Conservation (phyloP, 331 rosid species). For the Malus hybrid region DNA sequence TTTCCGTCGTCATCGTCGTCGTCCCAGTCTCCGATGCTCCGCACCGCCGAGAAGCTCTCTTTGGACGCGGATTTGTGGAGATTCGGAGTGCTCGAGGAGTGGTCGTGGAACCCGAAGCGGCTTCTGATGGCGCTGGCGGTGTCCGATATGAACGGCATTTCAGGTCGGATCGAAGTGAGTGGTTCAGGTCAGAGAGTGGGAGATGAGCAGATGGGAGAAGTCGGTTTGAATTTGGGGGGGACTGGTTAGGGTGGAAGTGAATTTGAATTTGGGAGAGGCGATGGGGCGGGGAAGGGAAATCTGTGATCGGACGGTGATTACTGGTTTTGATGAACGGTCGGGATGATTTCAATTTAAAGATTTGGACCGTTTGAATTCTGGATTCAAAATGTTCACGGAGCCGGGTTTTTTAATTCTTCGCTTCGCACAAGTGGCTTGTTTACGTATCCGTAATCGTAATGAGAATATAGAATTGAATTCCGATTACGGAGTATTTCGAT, state of each 20-base stretch:
- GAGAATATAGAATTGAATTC: too few relatives aligned
- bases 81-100: slow-evolving; percentile 59
- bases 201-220: neutral
- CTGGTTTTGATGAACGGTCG: slow-evolving; percentile 25
- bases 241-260: neutral
- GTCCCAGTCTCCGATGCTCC: slow-evolving; percentile 40
- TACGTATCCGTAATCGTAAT: too few relatives aligned
- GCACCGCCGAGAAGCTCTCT: slow-evolving; percentile 45
- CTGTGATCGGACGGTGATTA: slow-evolving; percentile 30
- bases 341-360: slow-evolving; percentile 9
- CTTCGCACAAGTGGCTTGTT: too few relatives aligned
- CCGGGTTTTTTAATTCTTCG: too few relatives aligned
- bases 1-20: slow-evolving; percentile 28
- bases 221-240: slow-evolving; percentile 10
- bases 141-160: slow-evolving; percentile 80
- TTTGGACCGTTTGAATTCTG: neutral
- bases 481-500: too few relatives aligned
- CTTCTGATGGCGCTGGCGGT: slow-evolving; percentile 78
- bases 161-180: neutral
- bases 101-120: slow-evolving; percentile 80
- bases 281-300: too few relatives aligned
- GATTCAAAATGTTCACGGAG: neutral
- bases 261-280: neutral
- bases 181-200: neutral
- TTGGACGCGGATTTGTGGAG: slow-evolving; percentile 50